Base-by-base conservation (phyloP, 75 land plant genomes). In the Chamaecyparis obtusa region DNA sequence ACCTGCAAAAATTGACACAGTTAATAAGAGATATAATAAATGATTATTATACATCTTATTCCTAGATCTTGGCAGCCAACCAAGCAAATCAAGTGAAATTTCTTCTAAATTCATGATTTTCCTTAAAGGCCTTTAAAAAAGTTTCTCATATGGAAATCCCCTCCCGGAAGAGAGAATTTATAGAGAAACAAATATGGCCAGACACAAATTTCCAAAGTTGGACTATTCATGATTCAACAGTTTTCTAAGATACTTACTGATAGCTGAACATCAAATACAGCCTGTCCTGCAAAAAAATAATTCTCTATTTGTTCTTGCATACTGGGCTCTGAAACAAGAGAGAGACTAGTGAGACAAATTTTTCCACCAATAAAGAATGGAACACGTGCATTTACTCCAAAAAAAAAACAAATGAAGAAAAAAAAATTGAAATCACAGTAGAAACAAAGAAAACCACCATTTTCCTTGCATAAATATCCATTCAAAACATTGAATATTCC, bases 301-400 rank as follows among this genome's bases (percentile, higher is more conserved):
- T n/a, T 88, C 76, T 91, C 83, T 72, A 91, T 91, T 67, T 91
- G 88, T 49, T 89, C 91, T 77, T 91, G 90, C 88, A 91, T 86
- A 51, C 21, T 79, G 39, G 83, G 32, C 87, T 91, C 92, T 91
- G 86, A 30, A 84, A 51, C 36, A 35, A 30, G 8, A 69, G 76
- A 72, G 36, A 72, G 69, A 80, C 9, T 27, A 44, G 32, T 80
- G 48, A 80, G 49, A 76, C 44, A 67, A 41, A 67, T n/a, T 43
- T 44, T 33, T 5, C 41, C 49, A 77, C 67, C 69, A 87, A 19
- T 21, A 33, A 48, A 71, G 16, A 87, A 64, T 44, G 3, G 24
- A 44, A 44, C 15, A 37, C 19, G 19, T 15, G 30, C 48, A 39
- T 44, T 44, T 48, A 8, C 13, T 72, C 32, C 36, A 2, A 72